Base-by-base conservation (phyloP, 176 grass and related monocot species). In the Thalia dealbata region DNA sequence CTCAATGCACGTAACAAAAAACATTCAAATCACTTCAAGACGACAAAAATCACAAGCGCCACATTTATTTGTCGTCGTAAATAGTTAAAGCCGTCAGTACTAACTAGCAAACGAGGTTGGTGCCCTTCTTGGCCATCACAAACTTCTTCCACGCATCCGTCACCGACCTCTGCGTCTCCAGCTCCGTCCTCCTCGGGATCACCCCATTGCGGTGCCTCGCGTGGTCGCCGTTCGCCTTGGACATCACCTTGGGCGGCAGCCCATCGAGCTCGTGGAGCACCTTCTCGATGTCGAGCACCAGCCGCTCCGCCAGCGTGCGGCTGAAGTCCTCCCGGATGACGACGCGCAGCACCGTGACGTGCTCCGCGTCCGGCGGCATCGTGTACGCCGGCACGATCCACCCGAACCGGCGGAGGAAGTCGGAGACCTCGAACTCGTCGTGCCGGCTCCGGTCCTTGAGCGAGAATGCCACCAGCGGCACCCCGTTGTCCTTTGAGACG, bases 331-430 rank as follows among this genome's bases (percentile, higher is more conserved):
- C 90, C 56, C 95, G 66, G 78, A 99, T 69, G 81, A 99, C 95
- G 18, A 99, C 90, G 62, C 95, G 95, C 67, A 99, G 88, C 68
- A 99, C 95, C 0, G 87, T 99, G 45, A 99, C 28, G 83, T 99
- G 90, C 83, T 99, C 81, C 2, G 95, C 95, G 73, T 99, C 81
- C 22, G 95, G 61, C 0, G 95, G 95, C 95, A 99, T 93, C 54
- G 87, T 99, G 85, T 99, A 93, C 1, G 95, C 90, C 23, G 95
- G 95, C 69, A 99, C 90, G 75, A 99, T 99, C 95, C 95, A 99
- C 0, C 95, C 87, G 78, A 84, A 99, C 75, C 95, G 85, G 71
- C 95, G 95, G n/a, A 99, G 85, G 77, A 72, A 84, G 85, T 99
- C 81, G 30, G 95, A 93, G 69, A 99, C 74, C 87, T 99, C 87